Evolutionary conservation across 1,284 basidiomycete species (phyloP), one percentile per base, ranked within the genome.

Genomic region (Serendipita sp.): DNA sequence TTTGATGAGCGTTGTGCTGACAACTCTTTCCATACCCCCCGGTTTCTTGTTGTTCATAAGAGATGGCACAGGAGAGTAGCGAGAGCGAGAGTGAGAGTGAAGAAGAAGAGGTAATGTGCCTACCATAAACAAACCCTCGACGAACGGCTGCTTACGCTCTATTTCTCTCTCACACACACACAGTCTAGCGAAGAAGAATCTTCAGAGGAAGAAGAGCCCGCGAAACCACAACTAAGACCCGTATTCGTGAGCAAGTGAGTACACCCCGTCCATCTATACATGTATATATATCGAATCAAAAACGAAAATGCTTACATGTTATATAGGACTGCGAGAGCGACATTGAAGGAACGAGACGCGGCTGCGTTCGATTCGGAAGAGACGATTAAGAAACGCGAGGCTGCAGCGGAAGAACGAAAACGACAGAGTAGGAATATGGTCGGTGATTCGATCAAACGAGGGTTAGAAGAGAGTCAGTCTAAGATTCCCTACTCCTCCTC

Each of bases 171-270:
- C 61, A 62, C 58, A 61, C 62, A 67, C 64, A 67, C 64, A 63
- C 38, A 88, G 85, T 86, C 85, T 47, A 87, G 85, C 69, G 87
- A 88, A 74, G 82, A 88, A n/a, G 85, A 84, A 60, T 86, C 82
- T 0, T 84, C 83, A 66, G 82, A 80, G 66, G 85, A 84, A 62
- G 69, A 69, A n/a, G 71, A 72, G 43, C 82, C 84, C n/a, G 15
- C 68, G 76, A 80, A 26, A 65, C 67, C 65, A 69, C 76, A 47
- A 79, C 81, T 1, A 80, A 87, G 92, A 66, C 93, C 93, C 1
- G 84, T 94, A 0, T 96, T 95, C 71, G 82, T 95, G 12, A 88
- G 91, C 62, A 95, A 94, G 91, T 92, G 71, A 61, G 83, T 76
- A 41, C 66, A 62, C 44, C 13, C 22, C n/a, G 13, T 55, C 13